These are phyloP conservation scores for Pyrenopolyporus hunteri DNA, from an alignment of 495 filamentous ascomycete genomes.

Conservation along the genomic window DNA sequence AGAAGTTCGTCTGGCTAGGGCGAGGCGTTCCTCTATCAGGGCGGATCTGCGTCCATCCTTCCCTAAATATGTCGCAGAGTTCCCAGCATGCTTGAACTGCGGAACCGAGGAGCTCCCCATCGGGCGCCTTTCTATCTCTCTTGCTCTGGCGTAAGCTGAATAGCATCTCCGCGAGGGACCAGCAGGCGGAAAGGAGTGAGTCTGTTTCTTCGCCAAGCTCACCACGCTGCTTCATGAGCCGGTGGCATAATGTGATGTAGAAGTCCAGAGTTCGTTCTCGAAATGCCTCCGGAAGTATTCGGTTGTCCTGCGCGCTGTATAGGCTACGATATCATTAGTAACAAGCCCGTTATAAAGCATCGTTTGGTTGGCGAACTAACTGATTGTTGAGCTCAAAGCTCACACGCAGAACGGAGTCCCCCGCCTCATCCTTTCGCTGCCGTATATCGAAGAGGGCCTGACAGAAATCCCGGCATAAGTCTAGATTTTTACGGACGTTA, in stretches of 20 bases:
- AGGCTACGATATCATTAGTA: slow-evolving; percentile 54
- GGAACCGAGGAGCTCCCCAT: slow-evolving; percentile 83
- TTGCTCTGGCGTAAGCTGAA: slow-evolving; percentile 89
- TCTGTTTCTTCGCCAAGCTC: slow-evolving; percentile 80
- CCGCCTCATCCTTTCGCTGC: slow-evolving; percentile 71
- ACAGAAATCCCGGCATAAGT: slow-evolving; percentile 90
- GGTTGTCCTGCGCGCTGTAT: slow-evolving; percentile 84
- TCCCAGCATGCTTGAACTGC: slow-evolving; percentile 95
- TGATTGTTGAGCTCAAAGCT: slow-evolving; percentile 97
- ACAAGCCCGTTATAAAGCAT: not conserved
- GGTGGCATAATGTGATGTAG: slow-evolving; percentile 89
- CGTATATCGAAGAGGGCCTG: slow-evolving; percentile 86
- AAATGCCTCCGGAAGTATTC: slow-evolving; percentile 84
- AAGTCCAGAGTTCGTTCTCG: slow-evolving; percentile 90
- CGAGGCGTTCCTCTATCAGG: slow-evolving; percentile 87
- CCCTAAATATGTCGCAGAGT: slow-evolving; percentile 89
- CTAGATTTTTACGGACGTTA: slow-evolving; percentile 78
- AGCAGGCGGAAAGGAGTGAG: slow-evolving; percentile 82
- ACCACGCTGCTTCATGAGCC: slow-evolving; percentile 89
- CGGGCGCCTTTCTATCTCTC: slow-evolving; percentile 70
- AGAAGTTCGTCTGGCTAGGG: slow-evolving; percentile 78
- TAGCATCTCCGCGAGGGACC: slow-evolving; percentile 91
- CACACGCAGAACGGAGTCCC: slow-evolving; percentile 85
- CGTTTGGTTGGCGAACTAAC: slow-evolving; percentile 37
- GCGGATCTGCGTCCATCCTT: slow-evolving; percentile 89